A percentile compares a stretch with the other conserved stretches of the same genome.
Evolutionary conservation across 2,329 filamentous ascomycete genomes (phyloP).

Genomic region (Podosphaera xanthii): DNA sequence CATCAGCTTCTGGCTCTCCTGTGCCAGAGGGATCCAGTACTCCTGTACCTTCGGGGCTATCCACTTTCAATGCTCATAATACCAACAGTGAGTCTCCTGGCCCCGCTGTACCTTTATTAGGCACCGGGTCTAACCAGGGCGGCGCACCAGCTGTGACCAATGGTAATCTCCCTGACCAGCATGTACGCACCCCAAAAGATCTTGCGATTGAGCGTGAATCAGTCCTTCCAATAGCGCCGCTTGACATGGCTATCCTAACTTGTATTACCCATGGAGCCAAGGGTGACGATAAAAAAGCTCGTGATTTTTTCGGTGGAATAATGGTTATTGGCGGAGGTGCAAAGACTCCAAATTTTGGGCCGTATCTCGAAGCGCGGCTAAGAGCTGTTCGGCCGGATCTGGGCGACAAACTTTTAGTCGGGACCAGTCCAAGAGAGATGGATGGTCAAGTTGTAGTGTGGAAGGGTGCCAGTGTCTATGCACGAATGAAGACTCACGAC

Average conservation of each 20-base stretch:
- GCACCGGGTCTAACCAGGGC: conserved; percentile 27
- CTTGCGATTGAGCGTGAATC: conserved; percentile 52
- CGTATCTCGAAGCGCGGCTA: conserved; percentile 64
- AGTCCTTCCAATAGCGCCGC: conserved; percentile 58
- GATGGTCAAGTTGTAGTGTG: conserved; percentile 93
- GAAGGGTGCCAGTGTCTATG: conserved; percentile 96
- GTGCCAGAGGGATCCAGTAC: conserved; percentile 56
- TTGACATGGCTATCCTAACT: conserved; percentile 76
- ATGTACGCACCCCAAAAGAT: conserved; percentile 18
- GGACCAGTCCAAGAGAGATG: conserved; percentile 64
- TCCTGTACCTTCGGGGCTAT: conserved; percentile 30
- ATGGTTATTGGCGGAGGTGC: conserved; percentile 71
- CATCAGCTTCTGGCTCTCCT: conserved; percentile 67
- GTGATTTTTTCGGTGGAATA: conserved; percentile 72
- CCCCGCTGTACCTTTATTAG: conserved; percentile 8
- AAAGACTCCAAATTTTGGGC: conserved; percentile 57
- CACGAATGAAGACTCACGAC: conserved; percentile 65
- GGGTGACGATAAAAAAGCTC: conserved; percentile 77
- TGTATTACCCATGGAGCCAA: conserved; percentile 72
- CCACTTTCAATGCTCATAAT: conserved; percentile 27
- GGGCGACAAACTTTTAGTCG: conserved; percentile 36
- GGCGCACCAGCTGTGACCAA: conserved; percentile 20
- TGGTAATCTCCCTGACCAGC: conserved; percentile 19
- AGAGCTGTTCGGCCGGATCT: conserved; percentile 41
- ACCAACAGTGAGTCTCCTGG: conserved; percentile 14